Conservation (phyloP, 495 filamentous ascomycete genomes). For the Xylaria longipes region DNA sequence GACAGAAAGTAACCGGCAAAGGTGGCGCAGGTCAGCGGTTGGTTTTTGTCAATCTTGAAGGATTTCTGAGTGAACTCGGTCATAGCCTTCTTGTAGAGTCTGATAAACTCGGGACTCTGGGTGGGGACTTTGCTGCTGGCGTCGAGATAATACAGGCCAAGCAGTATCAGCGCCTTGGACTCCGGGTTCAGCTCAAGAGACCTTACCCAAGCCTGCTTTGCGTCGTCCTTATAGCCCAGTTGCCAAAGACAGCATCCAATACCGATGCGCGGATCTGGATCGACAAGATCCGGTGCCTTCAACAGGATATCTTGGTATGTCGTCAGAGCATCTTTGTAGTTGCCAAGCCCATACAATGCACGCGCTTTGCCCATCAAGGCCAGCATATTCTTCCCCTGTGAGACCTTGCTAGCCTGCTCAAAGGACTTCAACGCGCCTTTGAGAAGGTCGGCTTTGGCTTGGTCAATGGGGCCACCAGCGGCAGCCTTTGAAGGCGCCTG, state of each 20-base stretch:
- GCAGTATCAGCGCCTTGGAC: constrained; percentile 89
- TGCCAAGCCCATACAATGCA: constrained; percentile 81
- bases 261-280: constrained; percentile 94
- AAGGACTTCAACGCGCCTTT: constrained; percentile 87
- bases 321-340: constrained; percentile 80
- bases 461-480: constrained; percentile 66
- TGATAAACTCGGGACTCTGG: constrained; percentile 76
- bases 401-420: constrained; percentile 86
- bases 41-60: constrained; percentile 93
- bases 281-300: constrained; percentile 85
- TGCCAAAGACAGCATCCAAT: constrained; percentile 97
- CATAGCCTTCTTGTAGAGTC: constrained; percentile 90
- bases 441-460: constrained; percentile 79
- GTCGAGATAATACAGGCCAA: constrained; percentile 87
- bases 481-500: constrained; percentile 73
- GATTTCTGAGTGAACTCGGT: constrained; percentile 90
- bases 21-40: constrained; percentile 86
- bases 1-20: constrained; percentile 89
- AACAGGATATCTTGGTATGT: constrained; percentile 84
- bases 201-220: constrained; percentile 87
- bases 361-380: constrained; percentile 86
- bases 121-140: constrained; percentile 77
- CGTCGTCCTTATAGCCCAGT: constrained; percentile 90
- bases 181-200: constrained; percentile 84
- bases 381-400: constrained; percentile 85